A percentile compares a stretch with the other conserved stretches of the same genome.
phyloP scores from a whole-genome alignment of 1,284 basidiomycete species.

The Cutaneotrichosporon arboriforme region DNA sequence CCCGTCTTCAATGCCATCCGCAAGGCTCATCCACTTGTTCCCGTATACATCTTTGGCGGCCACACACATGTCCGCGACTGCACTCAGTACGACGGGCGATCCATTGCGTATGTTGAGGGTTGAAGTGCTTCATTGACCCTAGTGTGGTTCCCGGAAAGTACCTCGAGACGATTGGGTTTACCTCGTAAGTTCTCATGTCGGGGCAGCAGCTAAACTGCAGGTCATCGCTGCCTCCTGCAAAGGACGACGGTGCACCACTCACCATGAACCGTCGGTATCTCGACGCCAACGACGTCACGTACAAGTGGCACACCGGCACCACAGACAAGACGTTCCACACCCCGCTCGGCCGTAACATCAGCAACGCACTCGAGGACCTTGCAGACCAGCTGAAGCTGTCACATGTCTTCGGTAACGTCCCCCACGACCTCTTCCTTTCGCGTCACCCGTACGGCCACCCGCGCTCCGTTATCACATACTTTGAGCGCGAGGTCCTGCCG shows the following conservation, averaged over 20 bases:
- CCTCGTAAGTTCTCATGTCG: constrained; percentile 27
- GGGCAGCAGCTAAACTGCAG: background rate
- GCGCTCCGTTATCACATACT: constrained; percentile 59
- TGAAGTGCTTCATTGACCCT: constrained; percentile 60
- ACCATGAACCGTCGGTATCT: constrained; percentile 49
- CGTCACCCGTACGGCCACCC: constrained; percentile 64
- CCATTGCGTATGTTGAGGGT: constrained; percentile 52
- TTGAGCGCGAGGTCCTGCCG: constrained; percentile 55
- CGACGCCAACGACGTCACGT: constrained; percentile 50
- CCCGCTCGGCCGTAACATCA: constrained; percentile 35
- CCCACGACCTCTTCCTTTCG: constrained; percentile 63
- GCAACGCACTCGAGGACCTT: constrained; percentile 25
- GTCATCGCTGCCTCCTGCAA: constrained; percentile 11
- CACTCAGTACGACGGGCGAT: constrained; percentile 49
- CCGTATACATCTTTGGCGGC: constrained; percentile 73
- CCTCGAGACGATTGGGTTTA: constrained; percentile 74
- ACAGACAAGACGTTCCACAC: constrained; percentile 37
- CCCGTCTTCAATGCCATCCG: constrained; percentile 70
- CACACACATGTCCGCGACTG: constrained; percentile 77
- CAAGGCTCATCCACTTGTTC: constrained; percentile 62
- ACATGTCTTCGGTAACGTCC: constrained; percentile 59
- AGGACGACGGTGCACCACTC: constrained; percentile 29
- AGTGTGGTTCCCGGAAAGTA: constrained; percentile 72
- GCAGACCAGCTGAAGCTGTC: constrained; percentile 37
- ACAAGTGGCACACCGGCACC: constrained; percentile 38